Conservation (phyloP, 805 yeast genomes). For the Zygosaccharomyces siamensis region DNA sequence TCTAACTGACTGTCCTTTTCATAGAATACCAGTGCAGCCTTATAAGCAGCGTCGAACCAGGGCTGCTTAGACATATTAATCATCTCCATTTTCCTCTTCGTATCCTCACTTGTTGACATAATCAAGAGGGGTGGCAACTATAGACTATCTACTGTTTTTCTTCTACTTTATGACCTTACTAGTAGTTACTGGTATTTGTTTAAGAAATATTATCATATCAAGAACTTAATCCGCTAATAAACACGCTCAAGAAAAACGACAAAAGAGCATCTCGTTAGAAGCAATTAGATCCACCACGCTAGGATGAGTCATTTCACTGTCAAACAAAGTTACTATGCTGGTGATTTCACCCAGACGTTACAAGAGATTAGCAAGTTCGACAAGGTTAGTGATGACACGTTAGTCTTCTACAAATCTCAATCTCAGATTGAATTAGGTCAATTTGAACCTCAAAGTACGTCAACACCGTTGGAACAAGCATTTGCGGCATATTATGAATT, state of each 20-base stretch:
- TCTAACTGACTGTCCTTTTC: constrained; percentile 44
- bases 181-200: not conserved
- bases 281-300: not conserved
- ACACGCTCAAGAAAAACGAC: not conserved
- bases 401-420: constrained; percentile 35
- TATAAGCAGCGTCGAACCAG: constrained; percentile 38
- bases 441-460: constrained; percentile 18
- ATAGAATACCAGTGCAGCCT: constrained; percentile 45
- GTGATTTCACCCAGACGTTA: constrained; percentile 46
- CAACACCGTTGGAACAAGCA: constrained; percentile 29
- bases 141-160: not conserved
- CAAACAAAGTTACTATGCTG: constrained; percentile 57
- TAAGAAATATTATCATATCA: not conserved
- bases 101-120: constrained; percentile 2
- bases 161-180: not conserved
- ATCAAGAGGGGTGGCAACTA: not conserved
- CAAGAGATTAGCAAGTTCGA: constrained; percentile 40
- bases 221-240: not conserved
- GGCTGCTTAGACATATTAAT: constrained; percentile 18
- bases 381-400: constrained; percentile 30
- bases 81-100: not conserved
- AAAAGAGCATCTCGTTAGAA: not conserved
- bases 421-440: constrained; percentile 32
- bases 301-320: constrained; percentile 46
- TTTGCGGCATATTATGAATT: constrained; percentile 29